These are phyloP conservation scores for Talaromyces islandicus DNA, from an alignment of 2,329 filamentous ascomycete genomes.

Conservation along the genomic window DNA sequence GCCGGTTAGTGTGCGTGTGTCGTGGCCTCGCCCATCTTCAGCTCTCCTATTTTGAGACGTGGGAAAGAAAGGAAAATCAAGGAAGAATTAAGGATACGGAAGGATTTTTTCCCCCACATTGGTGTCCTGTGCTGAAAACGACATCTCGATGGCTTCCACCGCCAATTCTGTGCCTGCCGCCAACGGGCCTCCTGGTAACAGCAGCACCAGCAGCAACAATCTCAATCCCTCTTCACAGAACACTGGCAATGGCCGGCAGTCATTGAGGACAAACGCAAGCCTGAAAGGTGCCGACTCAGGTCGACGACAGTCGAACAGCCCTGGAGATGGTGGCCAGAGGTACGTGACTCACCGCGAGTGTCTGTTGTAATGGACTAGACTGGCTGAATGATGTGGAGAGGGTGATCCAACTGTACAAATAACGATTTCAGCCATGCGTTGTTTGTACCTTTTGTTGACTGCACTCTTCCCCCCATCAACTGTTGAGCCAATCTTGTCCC, in stretches of 20 bases:
- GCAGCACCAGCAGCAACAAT: background rate
- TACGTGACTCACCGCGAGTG: constrained; percentile 32
- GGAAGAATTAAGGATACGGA: background rate
- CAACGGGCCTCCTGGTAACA: constrained; percentile 33
- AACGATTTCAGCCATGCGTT: background rate
- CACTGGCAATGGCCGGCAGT: constrained; percentile 33
- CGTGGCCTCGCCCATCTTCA: constrained; percentile 25
- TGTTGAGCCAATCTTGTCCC: background rate
- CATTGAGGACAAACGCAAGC: constrained; percentile 45
- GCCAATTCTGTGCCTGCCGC: constrained; percentile 31
- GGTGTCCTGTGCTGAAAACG: constrained; percentile 24
- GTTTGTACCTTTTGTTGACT: background rate
- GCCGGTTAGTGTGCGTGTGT: constrained; percentile 36
- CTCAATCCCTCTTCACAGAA: constrained; percentile 31
- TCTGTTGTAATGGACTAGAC: background rate
- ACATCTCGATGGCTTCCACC: constrained; percentile 36
- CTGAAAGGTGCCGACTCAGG: constrained; percentile 47
- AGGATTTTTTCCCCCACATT: constrained; percentile 24
- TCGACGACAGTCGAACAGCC: constrained; percentile 52
- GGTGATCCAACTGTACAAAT: background rate
- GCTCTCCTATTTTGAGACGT: constrained; percentile 26
- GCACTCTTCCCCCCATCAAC: background rate
- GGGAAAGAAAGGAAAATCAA: constrained; percentile 3
- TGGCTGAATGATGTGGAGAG: background rate
- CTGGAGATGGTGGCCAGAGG: constrained; percentile 50